Evolutionary conservation across 176 grass and related monocot genomes (phyloP).

Genomic region (Luzula sylvatica): DNA sequence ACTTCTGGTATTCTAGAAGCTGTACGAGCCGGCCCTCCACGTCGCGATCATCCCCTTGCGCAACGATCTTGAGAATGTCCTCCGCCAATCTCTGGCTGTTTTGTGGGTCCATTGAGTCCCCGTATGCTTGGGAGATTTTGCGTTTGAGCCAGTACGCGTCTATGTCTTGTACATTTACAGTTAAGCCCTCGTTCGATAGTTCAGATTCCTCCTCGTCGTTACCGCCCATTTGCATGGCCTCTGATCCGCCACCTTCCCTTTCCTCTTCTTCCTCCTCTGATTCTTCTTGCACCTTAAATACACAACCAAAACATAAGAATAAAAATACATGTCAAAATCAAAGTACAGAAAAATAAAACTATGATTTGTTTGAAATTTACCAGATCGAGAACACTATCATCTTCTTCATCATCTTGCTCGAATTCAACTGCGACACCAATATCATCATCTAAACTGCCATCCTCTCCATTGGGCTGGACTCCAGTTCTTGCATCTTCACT

Average conservation of each 20-base stretch:
- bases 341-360: neutral
- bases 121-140: conserved; percentile 83
- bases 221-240: conserved; percentile 81
- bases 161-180: conserved; percentile 86
- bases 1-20: conserved; percentile 88
- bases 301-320: neutral
- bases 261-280: conserved; percentile 60
- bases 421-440: conserved; percentile 89
- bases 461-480: conserved; percentile 31
- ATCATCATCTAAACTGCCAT: conserved; percentile 45
- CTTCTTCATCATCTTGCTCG: conserved; percentile 76
- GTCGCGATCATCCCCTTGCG: conserved; percentile 64
- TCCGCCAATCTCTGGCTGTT: conserved; percentile 75
- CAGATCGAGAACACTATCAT: conserved; percentile 90
- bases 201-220: conserved; percentile 69
- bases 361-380: neutral
- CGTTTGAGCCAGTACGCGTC: conserved; percentile 98
- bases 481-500: conserved; percentile 8
- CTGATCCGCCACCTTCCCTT: conserved; percentile 38
- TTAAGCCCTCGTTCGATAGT: conserved; percentile 44
- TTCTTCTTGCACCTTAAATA: conserved; percentile 80
- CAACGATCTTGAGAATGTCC: conserved; percentile 84
- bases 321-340: neutral
- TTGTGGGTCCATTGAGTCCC: conserved; percentile 63
- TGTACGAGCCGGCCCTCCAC: conserved; percentile 78